phyloP scores from a whole-genome alignment of 2,329 filamentous ascomycete genomes.

The Neoscytalidium dimidiatum region DNA sequence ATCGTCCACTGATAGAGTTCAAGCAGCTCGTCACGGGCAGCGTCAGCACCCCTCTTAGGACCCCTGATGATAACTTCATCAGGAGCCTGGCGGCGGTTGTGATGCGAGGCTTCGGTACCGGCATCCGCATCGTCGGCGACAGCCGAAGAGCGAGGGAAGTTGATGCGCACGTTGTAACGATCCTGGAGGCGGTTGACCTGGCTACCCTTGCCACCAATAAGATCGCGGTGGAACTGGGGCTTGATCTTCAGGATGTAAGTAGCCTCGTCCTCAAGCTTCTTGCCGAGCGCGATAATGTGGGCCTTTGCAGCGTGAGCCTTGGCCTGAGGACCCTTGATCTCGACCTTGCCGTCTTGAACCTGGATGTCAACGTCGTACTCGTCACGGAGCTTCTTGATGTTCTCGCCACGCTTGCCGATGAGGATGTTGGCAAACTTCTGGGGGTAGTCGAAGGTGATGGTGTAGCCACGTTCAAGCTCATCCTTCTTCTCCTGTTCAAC shows the following conservation, averaged over 20 bases:
- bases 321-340: slow-evolving; percentile 92
- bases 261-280: slow-evolving; percentile 86
- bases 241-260: slow-evolving; percentile 87
- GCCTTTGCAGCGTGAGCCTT: slow-evolving; percentile 87
- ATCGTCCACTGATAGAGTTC: slow-evolving; percentile 85
- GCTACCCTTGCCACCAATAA: slow-evolving; percentile 84
- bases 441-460: slow-evolving; percentile 85
- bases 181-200: slow-evolving; percentile 92
- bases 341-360: slow-evolving; percentile 89
- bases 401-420: slow-evolving; percentile 67
- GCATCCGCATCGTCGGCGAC: slow-evolving; percentile 73
- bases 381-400: slow-evolving; percentile 68
- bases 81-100: slow-evolving; percentile 69
- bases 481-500: slow-evolving; percentile 87
- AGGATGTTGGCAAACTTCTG: slow-evolving; percentile 91
- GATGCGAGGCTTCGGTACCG: slow-evolving; percentile 53
- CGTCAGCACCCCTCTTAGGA: slow-evolving; percentile 88
- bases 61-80: slow-evolving; percentile 92
- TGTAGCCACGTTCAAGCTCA: slow-evolving; percentile 90
- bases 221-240: slow-evolving; percentile 88
- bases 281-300: slow-evolving; percentile 76
- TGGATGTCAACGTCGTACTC: slow-evolving; percentile 78
- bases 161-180: slow-evolving; percentile 90
- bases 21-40: slow-evolving; percentile 87
- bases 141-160: slow-evolving; percentile 75